A percentile compares a stretch with the other conserved stretches of the same genome.
These are phyloP conservation scores for Massariosphaeria phaeospora DNA, from an alignment of 495 filamentous ascomycete species.

Conservation along the genomic window DNA sequence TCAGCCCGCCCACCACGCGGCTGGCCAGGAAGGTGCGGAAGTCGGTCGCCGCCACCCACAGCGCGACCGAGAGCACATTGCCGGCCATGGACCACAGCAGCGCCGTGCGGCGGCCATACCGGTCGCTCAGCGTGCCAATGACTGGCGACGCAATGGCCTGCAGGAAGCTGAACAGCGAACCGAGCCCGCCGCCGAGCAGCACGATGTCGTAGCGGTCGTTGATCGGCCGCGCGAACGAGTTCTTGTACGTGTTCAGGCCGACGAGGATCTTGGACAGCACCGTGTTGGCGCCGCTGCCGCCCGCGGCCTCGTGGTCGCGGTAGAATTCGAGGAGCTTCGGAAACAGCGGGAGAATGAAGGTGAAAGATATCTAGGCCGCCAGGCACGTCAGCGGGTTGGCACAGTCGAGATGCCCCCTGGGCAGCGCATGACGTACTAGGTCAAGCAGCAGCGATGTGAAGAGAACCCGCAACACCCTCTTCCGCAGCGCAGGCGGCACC, in stretches of 20 bases:
- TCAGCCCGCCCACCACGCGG: slow-evolving; percentile 85
- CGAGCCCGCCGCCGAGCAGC: slow-evolving; percentile 87
- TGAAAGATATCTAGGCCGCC: slow-evolving; percentile 68
- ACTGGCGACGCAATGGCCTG: slow-evolving; percentile 90
- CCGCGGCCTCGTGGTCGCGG: slow-evolving; percentile 59
- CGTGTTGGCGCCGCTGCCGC: slow-evolving; percentile 50
- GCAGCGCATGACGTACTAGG: slow-evolving; percentile 47
- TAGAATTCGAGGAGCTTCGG: slow-evolving; percentile 94
- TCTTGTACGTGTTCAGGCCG: slow-evolving; percentile 92
- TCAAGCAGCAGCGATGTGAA: slow-evolving; percentile 69
- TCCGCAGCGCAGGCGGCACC: slow-evolving; percentile 43
- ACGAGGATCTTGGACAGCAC: slow-evolving; percentile 72
- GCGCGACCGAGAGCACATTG: slow-evolving; percentile 83
- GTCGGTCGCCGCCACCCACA: slow-evolving; percentile 89
- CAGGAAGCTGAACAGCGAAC: slow-evolving; percentile 86
- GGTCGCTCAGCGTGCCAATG: slow-evolving; percentile 84
- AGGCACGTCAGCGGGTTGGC: no score
- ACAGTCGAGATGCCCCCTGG: no score
- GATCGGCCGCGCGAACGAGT: slow-evolving; percentile 86
- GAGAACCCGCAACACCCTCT: slow-evolving; percentile 74
- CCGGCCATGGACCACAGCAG: slow-evolving; percentile 91
- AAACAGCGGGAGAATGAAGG: slow-evolving; percentile 97
- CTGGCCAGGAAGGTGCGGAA: slow-evolving; percentile 94
- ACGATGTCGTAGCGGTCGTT: slow-evolving; percentile 96
- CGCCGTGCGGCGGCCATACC: slow-evolving; percentile 79